Evolutionary conservation across 2,329 filamentous ascomycete genomes (phyloP).

Genomic region (Fusarium sp.): DNA sequence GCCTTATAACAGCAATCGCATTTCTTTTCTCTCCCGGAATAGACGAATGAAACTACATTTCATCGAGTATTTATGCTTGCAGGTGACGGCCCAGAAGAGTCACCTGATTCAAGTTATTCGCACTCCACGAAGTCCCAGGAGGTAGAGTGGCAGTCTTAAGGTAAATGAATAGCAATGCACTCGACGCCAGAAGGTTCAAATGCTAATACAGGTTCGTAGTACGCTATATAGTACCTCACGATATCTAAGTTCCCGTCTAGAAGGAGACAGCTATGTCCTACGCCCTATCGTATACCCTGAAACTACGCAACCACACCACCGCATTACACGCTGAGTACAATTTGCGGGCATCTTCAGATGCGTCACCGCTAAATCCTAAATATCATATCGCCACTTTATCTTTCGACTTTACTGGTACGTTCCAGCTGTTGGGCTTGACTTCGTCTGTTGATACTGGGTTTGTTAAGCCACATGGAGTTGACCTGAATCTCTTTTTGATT

Average conservation of each 20-base stretch:
- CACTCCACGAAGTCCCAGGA: constrained; percentile 42
- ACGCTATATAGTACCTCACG: constrained; percentile 44
- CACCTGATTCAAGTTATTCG: constrained; percentile 40
- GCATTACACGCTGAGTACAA: too few species aligned
- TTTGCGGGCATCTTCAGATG: too few species aligned
- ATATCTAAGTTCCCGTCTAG: constrained; percentile 44
- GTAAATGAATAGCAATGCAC: neutral
- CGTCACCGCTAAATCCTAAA: constrained; percentile 28
- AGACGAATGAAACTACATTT: neutral
- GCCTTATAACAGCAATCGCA: too few species aligned
- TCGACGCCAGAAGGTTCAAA: neutral
- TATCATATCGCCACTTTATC: too few species aligned
- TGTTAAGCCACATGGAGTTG: too few species aligned
- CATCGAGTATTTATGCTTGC: too few species aligned
- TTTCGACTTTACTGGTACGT: constrained; percentile 47
- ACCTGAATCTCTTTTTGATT: neutral
- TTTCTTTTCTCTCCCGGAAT: neutral
- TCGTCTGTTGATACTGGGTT: neutral
- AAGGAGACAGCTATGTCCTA: constrained; percentile 26
- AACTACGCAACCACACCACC: too few species aligned
- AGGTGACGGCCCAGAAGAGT: constrained; percentile 40
- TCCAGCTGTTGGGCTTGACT: neutral
- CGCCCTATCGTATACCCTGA: constrained; percentile 45
- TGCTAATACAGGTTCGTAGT: constrained; percentile 14
- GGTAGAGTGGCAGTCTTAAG: constrained; percentile 39